Evolutionary conservation across 495 filamentous ascomycete species (phyloP).

Genomic region (Rostrohypoxylon terebratum): DNA sequence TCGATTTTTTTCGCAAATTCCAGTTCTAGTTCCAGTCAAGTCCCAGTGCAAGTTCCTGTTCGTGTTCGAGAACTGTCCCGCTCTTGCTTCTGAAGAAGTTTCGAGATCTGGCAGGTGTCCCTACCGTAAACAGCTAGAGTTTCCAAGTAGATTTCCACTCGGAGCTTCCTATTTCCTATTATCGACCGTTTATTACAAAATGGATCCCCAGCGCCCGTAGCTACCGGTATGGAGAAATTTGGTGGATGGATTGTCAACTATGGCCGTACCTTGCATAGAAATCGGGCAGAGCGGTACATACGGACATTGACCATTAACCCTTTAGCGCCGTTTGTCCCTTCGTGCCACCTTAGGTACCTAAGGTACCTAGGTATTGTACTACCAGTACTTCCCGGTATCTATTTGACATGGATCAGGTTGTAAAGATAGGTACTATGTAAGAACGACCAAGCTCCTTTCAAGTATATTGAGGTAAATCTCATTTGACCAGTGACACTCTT

Average conservation of each 20-base stretch:
- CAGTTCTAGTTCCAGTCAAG: not conserved
- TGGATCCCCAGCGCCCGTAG: constrained; percentile 24
- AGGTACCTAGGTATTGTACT: not conserved
- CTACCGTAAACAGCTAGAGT: constrained; percentile 1
- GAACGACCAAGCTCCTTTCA: not conserved
- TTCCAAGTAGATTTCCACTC: constrained; percentile 10
- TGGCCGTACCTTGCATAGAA: constrained; percentile 33
- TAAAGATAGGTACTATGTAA: no score
- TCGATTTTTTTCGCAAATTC: constrained; percentile 23
- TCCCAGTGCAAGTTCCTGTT: no score
- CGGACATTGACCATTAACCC: constrained; percentile 24
- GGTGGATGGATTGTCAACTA: constrained; percentile 17
- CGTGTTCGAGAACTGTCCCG: not conserved
- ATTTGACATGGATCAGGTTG: not conserved
- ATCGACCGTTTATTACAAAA: constrained; percentile 21
- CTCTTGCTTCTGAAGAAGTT: constrained; percentile 9
- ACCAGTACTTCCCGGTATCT: not conserved
- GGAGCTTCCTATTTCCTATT: constrained; percentile 19
- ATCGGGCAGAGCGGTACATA: constrained; percentile 21
- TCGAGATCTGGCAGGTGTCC: not conserved
- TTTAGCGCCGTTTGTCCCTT: constrained; percentile 34
- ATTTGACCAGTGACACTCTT: not conserved
- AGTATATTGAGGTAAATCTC: not conserved
- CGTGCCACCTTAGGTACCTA: constrained; percentile 2
- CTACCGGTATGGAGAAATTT: constrained; percentile 34